A percentile compares a stretch with the other conserved stretches of the same genome.
Evolutionary conservation across 352 stramenopile species (phyloP).

Genomic region (Phytopythium chamaehyphon): DNA sequence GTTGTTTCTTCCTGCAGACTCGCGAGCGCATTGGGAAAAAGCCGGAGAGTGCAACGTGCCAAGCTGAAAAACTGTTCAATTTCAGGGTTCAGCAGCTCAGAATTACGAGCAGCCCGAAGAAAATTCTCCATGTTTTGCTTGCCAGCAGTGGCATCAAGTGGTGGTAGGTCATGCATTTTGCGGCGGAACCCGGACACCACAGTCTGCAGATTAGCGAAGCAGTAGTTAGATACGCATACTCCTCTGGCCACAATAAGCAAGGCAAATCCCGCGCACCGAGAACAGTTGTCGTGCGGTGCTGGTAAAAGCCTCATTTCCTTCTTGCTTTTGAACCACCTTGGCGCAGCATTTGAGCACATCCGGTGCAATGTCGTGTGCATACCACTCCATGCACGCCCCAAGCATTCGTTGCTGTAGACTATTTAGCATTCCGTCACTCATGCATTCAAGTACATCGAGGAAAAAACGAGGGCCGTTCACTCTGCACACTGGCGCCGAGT

Average conservation of each 20-base stretch:
- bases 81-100: slow-evolving; percentile 36
- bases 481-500: slow-evolving; percentile 22
- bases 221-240: neutral
- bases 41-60: slow-evolving; percentile 30
- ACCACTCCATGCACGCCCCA: slow-evolving; percentile 38
- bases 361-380: slow-evolving; percentile 29
- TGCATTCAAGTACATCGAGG: slow-evolving; percentile 26
- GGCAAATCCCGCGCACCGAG: slow-evolving; percentile 4
- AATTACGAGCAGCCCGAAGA: slow-evolving; percentile 25
- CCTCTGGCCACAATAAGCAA: neutral
- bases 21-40: slow-evolving; percentile 35
- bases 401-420: slow-evolving; percentile 38
- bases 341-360: slow-evolving; percentile 42
- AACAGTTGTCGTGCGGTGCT: neutral
- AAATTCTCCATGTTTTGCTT: slow-evolving; percentile 31
- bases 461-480: slow-evolving; percentile 47
- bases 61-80: slow-evolving; percentile 53
- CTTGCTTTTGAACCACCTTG: slow-evolving; percentile 32
- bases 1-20: slow-evolving; percentile 15
- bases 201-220: slow-evolving; percentile 8
- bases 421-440: slow-evolving; percentile 10
- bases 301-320: slow-evolving; percentile 21
- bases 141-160: slow-evolving; percentile 7
- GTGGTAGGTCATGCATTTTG: slow-evolving; percentile 39
- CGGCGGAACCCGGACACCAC: slow-evolving; percentile 30